These are phyloP conservation scores for Fusarium protoensiforme DNA, from an alignment of 2,329 filamentous ascomycete species.

Conservation along the genomic window DNA sequence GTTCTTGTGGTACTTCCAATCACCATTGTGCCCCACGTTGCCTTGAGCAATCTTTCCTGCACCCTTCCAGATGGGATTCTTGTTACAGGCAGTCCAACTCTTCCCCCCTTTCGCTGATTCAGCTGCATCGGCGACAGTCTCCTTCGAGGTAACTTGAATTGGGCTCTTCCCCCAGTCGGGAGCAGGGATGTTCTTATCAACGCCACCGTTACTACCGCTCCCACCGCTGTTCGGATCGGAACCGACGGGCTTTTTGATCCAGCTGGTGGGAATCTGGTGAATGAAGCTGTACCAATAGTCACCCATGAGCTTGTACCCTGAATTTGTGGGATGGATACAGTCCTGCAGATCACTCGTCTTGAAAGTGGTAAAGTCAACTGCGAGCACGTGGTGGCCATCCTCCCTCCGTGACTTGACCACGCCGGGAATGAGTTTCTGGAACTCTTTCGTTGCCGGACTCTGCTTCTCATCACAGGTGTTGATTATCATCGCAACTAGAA, in stretches of 20 bases:
- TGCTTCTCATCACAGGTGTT: constrained; percentile 1
- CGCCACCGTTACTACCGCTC: not conserved
- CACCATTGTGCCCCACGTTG: not conserved
- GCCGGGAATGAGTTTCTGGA: not conserved
- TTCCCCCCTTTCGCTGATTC: not conserved
- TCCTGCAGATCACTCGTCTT: constrained; percentile 16
- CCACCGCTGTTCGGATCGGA: not conserved
- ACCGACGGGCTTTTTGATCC: constrained; percentile 31
- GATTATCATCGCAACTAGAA: constrained; percentile 22
- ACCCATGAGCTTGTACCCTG: constrained; percentile 29
- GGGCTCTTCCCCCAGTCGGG: not conserved
- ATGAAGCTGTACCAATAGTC: constrained; percentile 41
- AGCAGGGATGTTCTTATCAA: constrained; percentile 6
- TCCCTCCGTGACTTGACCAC: constrained; percentile 2
- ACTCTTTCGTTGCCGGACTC: not conserved
- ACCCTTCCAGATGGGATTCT: not conserved
- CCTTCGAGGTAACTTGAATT: not conserved
- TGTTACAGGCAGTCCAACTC: not conserved
- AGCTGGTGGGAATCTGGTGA: constrained; percentile 30
- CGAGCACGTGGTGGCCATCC: constrained; percentile 11
- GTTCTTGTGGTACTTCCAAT: constrained; percentile 14
- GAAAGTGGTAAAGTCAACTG: constrained; percentile 26
- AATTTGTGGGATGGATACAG: constrained; percentile 37
- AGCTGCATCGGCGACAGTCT: not conserved
- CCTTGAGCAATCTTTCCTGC: constrained; percentile 2